A percentile compares a stretch with the other conserved stretches of the same genome.
Evolutionary conservation across 2,329 filamentous ascomycete species (phyloP).

Genomic region (Aspergillus piperis): DNA sequence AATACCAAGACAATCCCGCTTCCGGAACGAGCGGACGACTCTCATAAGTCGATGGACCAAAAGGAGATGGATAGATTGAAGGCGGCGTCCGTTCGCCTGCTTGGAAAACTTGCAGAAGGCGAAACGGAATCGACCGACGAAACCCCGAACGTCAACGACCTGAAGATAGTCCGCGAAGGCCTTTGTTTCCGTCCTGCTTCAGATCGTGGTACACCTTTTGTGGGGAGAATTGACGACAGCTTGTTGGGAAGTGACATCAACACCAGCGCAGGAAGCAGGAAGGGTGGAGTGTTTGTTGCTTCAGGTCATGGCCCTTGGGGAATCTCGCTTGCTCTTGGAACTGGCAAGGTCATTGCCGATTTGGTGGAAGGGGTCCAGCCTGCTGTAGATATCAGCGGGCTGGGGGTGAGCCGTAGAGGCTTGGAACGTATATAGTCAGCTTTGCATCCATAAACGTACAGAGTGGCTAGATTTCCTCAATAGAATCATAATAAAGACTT

Average conservation of each 20-base stretch:
- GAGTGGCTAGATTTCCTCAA: too few species aligned
- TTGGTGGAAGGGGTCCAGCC: constrained; percentile 62
- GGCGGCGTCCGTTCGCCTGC: constrained; percentile 34
- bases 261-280: not conserved
- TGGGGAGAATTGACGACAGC: constrained; percentile 59
- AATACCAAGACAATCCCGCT: constrained; percentile 64
- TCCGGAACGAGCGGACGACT: constrained; percentile 53
- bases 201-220: constrained; percentile 62
- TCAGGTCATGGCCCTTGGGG: constrained; percentile 79
- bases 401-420: constrained; percentile 41
- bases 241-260: constrained; percentile 58
- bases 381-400: constrained; percentile 60
- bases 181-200: constrained; percentile 75
- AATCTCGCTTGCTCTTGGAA: constrained; percentile 65
- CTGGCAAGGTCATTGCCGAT: constrained; percentile 70
- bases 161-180: constrained; percentile 65
- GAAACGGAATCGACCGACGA: constrained; percentile 20
- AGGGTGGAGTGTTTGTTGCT: constrained; percentile 67
- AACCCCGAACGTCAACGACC: constrained; percentile 47
- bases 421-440: too few species aligned
- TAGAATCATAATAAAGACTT: too few species aligned
- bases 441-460: too few species aligned
- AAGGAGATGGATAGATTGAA: constrained; percentile 41
- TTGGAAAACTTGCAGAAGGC: constrained; percentile 30
- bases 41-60: constrained; percentile 43